Evolutionary conservation across 768 basidiomycete species (phyloP).

Genomic region (Rhodotorula taiwanensis): DNA sequence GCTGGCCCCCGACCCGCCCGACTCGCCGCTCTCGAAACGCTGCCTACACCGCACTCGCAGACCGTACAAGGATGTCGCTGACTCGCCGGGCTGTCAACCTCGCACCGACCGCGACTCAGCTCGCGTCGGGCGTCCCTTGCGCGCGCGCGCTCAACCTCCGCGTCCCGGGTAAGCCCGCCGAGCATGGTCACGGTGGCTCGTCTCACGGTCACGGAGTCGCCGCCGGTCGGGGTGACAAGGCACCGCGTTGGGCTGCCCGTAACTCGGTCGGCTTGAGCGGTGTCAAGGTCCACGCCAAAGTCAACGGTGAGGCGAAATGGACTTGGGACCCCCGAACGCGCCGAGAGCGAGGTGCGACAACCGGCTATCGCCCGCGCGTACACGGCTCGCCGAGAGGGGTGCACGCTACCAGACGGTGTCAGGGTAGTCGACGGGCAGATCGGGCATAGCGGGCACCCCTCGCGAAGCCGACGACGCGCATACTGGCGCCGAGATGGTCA

Average conservation of each 20-base stretch:
- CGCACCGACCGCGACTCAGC: constrained; percentile 68
- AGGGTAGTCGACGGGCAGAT: no score
- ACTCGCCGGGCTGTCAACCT: constrained; percentile 63
- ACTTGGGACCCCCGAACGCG: no score
- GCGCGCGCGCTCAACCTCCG: constrained; percentile 69
- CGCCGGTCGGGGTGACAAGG: constrained; percentile 54
- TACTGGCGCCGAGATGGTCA: not conserved
- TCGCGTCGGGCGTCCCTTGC: constrained; percentile 70
- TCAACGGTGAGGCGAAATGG: constrained; percentile 62
- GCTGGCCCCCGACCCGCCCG: not conserved
- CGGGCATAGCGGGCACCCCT: not conserved
- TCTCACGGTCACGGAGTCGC: constrained; percentile 43
- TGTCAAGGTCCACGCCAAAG: constrained; percentile 62
- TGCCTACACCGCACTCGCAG: not conserved
- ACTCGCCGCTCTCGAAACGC: not conserved
- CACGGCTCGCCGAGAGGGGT: no score
- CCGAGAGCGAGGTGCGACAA: no score
- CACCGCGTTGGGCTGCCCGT: constrained; percentile 55
- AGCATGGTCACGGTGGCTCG: constrained; percentile 50
- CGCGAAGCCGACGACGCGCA: no score
- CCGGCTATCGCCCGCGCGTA: no score
- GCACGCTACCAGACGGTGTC: no score
- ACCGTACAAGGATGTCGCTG: constrained; percentile 6
- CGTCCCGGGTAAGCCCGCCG: constrained; percentile 56
- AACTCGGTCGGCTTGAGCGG: constrained; percentile 44